Conservation (phyloP, 352 stramenopile genomes). For the Phytophthora capsici region DNA sequence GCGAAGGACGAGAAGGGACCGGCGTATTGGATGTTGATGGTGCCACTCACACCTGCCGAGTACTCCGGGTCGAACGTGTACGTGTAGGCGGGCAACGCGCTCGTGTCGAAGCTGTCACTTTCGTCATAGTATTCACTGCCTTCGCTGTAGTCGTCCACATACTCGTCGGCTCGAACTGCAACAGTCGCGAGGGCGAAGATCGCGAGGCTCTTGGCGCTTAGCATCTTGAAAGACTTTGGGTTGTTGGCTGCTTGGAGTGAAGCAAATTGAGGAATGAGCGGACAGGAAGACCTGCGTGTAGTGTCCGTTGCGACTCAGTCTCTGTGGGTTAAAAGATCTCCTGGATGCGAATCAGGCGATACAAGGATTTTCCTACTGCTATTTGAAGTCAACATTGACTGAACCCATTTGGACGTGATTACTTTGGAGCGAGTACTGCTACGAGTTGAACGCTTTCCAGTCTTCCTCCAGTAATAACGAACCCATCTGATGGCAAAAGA, state of each 20-base stretch:
- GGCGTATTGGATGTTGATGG: conserved; percentile 52
- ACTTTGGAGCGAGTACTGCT: background rate
- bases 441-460: conserved; percentile 34
- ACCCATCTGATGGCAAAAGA: conserved; percentile 33
- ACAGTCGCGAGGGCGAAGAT: conserved; percentile 21
- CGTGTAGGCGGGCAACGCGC: conserved; percentile 23
- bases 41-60: conserved; percentile 46
- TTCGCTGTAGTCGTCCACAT: conserved; percentile 1
- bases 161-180: conserved; percentile 16
- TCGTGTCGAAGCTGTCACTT: conserved; percentile 8
- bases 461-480: conserved; percentile 22
- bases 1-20: conserved; percentile 39
- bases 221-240: conserved; percentile 11
- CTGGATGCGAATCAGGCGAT: conserved; percentile 22
- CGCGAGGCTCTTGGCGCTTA: conserved; percentile 32
- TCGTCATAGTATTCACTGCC: conserved; percentile 4
- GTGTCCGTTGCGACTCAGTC: background rate
- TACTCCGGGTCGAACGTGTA: conserved; percentile 56
- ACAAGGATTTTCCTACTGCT: conserved; percentile 19
- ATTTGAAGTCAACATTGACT: conserved; percentile 11
- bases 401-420: conserved; percentile 21
- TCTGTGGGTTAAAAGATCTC: background rate
- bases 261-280: conserved; percentile 29
- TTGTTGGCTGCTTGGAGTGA: conserved; percentile 4
- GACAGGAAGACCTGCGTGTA: background rate